phyloP scores from a whole-genome alignment of 345 rosid species.

The Dimocarpus longan region DNA sequence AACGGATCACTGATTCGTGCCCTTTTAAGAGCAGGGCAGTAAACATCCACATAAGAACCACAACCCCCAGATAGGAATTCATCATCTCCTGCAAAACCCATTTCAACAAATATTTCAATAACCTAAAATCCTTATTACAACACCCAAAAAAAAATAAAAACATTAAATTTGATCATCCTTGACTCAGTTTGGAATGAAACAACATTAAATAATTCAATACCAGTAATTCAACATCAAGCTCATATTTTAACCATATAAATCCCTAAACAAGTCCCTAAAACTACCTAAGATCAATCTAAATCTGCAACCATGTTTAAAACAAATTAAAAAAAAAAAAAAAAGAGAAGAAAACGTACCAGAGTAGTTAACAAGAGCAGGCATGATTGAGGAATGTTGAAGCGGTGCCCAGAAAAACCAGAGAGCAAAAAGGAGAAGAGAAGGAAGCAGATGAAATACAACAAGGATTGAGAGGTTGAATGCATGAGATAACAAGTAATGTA shows the following conservation, averaged over 20 bases:
- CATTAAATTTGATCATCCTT: neutral
- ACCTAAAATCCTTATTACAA: slow-evolving; percentile 12
- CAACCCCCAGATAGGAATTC: slow-evolving; percentile 57
- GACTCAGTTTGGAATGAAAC: neutral
- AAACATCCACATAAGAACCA: slow-evolving; percentile 46
- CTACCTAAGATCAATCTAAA: neutral
- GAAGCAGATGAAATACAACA: slow-evolving; percentile 15
- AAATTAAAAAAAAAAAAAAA: neutral
- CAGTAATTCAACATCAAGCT: neutral
- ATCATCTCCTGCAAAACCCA: slow-evolving; percentile 58
- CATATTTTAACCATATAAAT: neutral
- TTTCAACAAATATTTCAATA: slow-evolving; percentile 16
- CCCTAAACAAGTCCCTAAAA: neutral
- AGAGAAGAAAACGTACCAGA: slow-evolving; percentile 39
- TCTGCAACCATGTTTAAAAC: neutral
- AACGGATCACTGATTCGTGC: slow-evolving; percentile 53
- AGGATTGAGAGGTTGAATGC: slow-evolving; percentile 40
- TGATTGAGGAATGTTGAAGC: slow-evolving; percentile 37
- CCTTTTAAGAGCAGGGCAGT: slow-evolving; percentile 62
- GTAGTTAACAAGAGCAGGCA: slow-evolving; percentile 71
- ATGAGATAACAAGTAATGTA: slow-evolving; percentile 10
- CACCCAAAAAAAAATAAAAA: no score
- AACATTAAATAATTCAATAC: neutral
- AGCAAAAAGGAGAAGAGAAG: slow-evolving; percentile 13
- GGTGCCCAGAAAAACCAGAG: slow-evolving; percentile 16